Evolutionary conservation across 2,329 filamentous ascomycete species (phyloP).

Genomic region (Trichoderma sp.): DNA sequence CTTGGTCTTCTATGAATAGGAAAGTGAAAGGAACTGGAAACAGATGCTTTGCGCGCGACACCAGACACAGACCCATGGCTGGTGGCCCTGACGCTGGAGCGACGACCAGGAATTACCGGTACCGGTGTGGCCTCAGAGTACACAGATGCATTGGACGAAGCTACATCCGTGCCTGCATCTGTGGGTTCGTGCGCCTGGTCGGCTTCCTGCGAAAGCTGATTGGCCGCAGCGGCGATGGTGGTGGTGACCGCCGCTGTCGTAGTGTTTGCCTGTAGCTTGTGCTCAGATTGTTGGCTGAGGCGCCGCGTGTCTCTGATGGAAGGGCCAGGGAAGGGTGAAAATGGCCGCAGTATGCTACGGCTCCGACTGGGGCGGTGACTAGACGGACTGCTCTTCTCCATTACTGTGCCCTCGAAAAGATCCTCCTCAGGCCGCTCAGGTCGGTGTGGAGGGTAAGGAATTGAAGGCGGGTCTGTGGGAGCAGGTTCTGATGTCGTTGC

Average conservation of each 20-base stretch:
- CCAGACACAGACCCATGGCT: constrained; percentile 19
- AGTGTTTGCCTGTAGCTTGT: constrained; percentile 2
- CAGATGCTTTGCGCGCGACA: constrained; percentile 31
- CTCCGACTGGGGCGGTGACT: constrained; percentile 12
- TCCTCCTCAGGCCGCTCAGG: constrained; percentile 27
- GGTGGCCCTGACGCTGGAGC: background rate
- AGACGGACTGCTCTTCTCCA: background rate
- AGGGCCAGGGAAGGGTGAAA: constrained; percentile 13
- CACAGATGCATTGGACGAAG: constrained; percentile 3
- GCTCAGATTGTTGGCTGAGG: constrained; percentile 11
- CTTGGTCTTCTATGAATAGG: constrained; percentile 30
- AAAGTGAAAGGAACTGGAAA: constrained; percentile 38
- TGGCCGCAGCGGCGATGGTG: background rate
- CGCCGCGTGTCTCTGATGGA: background rate
- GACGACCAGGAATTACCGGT: constrained; percentile 13
- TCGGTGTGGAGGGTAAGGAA: constrained; percentile 21
- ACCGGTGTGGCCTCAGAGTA: constrained; percentile 1
- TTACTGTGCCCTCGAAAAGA: constrained; percentile 14
- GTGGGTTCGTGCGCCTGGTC: constrained; percentile 15
- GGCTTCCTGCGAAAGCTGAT: constrained; percentile 6
- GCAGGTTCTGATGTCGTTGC: background rate
- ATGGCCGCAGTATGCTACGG: constrained; percentile 5
- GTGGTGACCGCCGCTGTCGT: background rate
- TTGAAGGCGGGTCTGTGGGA: constrained; percentile 12
- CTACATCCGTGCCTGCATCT: background rate